Evolutionary conservation across 1,284 basidiomycete species (phyloP).

Genomic region (Gymnopus androsaceus): DNA sequence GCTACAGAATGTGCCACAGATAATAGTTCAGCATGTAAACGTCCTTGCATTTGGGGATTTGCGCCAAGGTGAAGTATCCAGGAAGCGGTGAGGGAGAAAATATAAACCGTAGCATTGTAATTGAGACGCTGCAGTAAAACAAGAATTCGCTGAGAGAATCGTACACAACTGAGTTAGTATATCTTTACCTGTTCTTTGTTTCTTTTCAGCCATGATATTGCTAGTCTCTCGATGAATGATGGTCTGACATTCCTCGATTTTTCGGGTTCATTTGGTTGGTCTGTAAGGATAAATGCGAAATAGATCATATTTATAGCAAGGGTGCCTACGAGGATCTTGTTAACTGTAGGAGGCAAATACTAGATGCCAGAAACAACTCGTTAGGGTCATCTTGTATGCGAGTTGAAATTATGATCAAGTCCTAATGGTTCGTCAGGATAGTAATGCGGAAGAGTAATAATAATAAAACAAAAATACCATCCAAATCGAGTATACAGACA

Average conservation of each 20-base stretch:
- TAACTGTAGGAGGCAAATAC: constrained; percentile 61
- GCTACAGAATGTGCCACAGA: constrained; percentile 38
- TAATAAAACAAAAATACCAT: no score
- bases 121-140: no score
- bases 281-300: constrained; percentile 36
- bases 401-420: constrained; percentile 79
- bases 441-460: no score
- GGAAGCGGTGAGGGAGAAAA: constrained; percentile 71
- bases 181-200: constrained; percentile 69
- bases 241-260: constrained; percentile 55
- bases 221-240: constrained; percentile 69
- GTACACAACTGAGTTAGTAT: constrained; percentile 65
- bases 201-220: constrained; percentile 72
- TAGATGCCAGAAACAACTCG: constrained; percentile 74
- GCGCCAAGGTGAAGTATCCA: constrained; percentile 75
- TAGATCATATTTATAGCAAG: neutral
- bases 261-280: constrained; percentile 52
- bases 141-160: constrained; percentile 26
- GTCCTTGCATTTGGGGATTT: constrained; percentile 61
- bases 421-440: constrained; percentile 50
- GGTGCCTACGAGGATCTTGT: constrained; percentile 57
- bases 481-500: no score
- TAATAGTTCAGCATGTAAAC: constrained; percentile 63
- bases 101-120: no score
- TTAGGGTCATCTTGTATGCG: constrained; percentile 73